Conservation (phyloP, 2,329 filamentous ascomycete genomes). For the Pseudogymnoascus sp. region DNA sequence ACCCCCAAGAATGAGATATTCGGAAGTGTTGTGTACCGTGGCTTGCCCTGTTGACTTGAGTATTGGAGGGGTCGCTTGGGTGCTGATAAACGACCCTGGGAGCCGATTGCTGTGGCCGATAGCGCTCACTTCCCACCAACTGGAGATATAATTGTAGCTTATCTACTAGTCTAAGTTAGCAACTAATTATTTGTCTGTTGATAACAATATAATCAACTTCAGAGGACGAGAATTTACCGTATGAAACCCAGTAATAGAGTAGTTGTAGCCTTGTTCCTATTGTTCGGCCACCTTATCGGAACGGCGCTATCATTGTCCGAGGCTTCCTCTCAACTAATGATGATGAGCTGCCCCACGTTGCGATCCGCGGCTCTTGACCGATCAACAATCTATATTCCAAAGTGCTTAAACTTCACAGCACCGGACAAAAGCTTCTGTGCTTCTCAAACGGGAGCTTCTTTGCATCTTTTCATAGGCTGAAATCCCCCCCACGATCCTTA, state of each 20-base stretch:
- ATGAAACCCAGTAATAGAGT: not conserved
- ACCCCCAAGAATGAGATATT: not conserved
- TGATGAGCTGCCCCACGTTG: constrained; percentile 8
- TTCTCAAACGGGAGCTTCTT: not conserved
- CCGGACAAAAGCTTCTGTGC: not conserved
- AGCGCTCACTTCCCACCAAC: not conserved
- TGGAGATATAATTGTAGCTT: not conserved
- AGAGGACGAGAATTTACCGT: not conserved
- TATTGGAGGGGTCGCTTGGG: not conserved
- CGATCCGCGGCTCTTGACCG: not conserved
- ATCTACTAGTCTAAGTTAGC: not conserved
- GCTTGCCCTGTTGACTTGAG: not conserved
- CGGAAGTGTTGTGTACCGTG: not conserved
- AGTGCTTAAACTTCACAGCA: not conserved
- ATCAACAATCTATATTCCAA: not conserved
- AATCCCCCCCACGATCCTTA: not conserved
- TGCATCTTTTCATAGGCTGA: not conserved
- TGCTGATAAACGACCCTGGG: not conserved
- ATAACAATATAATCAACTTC: not conserved
- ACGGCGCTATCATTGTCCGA: constrained; percentile 5
- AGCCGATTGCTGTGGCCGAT: not conserved
- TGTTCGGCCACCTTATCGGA: not conserved
- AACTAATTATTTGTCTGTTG: not conserved
- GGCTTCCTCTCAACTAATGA: constrained; percentile 1
- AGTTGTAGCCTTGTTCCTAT: not conserved